These are phyloP conservation scores for Tuber umbilicatum DNA, from an alignment of 495 filamentous ascomycete species.

Conservation along the genomic window DNA sequence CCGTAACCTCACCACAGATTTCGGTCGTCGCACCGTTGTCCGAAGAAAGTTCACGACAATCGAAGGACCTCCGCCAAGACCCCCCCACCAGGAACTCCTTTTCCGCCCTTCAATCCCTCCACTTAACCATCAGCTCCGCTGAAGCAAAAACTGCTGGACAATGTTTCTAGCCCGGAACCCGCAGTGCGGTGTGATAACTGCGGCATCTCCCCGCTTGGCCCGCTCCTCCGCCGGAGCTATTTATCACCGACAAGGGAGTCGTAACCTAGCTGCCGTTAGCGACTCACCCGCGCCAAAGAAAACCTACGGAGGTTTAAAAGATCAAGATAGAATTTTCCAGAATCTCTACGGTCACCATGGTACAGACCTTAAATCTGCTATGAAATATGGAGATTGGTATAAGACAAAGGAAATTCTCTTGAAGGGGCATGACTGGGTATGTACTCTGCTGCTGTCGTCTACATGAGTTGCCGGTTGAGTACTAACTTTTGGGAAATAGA, in stretches of 20 bases:
- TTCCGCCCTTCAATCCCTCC: background rate
- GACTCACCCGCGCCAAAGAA: constrained; percentile 66
- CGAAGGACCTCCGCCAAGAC: constrained; percentile 16
- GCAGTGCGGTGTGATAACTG: constrained; percentile 6
- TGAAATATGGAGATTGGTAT: constrained; percentile 98
- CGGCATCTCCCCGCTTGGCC: constrained; percentile 14
- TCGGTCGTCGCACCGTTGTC: constrained; percentile 6
- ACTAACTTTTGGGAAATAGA: constrained; percentile 47
- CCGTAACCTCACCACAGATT: constrained; percentile 16
- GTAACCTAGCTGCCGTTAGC: constrained; percentile 80
- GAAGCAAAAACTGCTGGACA: constrained; percentile 4
- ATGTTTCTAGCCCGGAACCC: constrained; percentile 33
- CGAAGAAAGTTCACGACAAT: constrained; percentile 10
- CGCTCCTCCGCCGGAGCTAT: constrained; percentile 12
- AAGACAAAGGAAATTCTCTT: constrained; percentile 96
- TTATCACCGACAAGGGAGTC: constrained; percentile 24
- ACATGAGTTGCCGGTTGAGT: background rate
- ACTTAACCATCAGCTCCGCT: constrained; percentile 1
- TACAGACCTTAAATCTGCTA: constrained; percentile 81
- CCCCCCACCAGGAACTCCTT: constrained; percentile 7
- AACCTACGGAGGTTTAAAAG: constrained; percentile 74
- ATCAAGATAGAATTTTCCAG: constrained; percentile 97
- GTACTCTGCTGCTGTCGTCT: constrained; percentile 26
- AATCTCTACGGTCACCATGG: constrained; percentile 94
- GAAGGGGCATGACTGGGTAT: constrained; percentile 94